phyloP scores from a whole-genome alignment of 2,329 filamentous ascomycete species.

The Colletotrichum magnum region DNA sequence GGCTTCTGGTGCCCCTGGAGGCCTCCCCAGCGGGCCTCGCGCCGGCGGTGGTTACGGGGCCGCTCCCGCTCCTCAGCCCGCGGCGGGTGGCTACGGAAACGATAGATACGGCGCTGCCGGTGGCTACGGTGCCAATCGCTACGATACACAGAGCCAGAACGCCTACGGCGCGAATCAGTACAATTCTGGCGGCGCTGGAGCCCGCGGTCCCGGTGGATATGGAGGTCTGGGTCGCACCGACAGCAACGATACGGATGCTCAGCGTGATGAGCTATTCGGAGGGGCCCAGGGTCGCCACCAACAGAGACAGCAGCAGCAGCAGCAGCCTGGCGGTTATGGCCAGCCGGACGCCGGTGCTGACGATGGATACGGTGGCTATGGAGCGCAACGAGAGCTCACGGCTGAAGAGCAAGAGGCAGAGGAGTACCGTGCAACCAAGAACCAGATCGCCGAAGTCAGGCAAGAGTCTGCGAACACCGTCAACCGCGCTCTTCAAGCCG shows the following conservation, averaged over 20 bases:
- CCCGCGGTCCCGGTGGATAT: slow-evolving; percentile 69
- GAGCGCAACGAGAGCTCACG: slow-evolving; percentile 83
- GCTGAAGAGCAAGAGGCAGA: slow-evolving; percentile 83
- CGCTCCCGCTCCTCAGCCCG: slow-evolving; percentile 46
- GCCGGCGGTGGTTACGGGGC: slow-evolving; percentile 44
- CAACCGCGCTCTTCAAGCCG: slow-evolving; percentile 70
- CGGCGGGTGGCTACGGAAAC: slow-evolving; percentile 64
- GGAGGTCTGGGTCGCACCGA: slow-evolving; percentile 69
- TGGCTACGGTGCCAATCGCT: slow-evolving; percentile 68
- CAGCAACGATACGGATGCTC: slow-evolving; percentile 61
- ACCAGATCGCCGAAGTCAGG: slow-evolving; percentile 82
- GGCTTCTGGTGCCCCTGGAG: slow-evolving; percentile 48
- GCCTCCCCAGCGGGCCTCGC: slow-evolving; percentile 55
- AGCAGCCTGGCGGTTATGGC: slow-evolving; percentile 28
- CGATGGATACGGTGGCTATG: slow-evolving; percentile 64
- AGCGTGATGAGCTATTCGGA: slow-evolving; percentile 75
- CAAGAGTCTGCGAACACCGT: slow-evolving; percentile 70
- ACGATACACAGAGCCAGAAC: slow-evolving; percentile 56
- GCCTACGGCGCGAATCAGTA: slow-evolving; percentile 47
- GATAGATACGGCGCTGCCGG: slow-evolving; percentile 66
- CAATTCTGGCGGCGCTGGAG: slow-evolving; percentile 47
- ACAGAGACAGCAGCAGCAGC: slow-evolving; percentile 50
- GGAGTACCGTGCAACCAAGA: slow-evolving; percentile 77
- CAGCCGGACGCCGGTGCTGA: slow-evolving; percentile 40
- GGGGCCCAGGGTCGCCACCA: slow-evolving; percentile 66